Evolutionary conservation across 2,329 filamentous ascomycete genomes (phyloP), one percentile per base, ranked within the genome.

Genomic region (Xylogone sp.): DNA sequence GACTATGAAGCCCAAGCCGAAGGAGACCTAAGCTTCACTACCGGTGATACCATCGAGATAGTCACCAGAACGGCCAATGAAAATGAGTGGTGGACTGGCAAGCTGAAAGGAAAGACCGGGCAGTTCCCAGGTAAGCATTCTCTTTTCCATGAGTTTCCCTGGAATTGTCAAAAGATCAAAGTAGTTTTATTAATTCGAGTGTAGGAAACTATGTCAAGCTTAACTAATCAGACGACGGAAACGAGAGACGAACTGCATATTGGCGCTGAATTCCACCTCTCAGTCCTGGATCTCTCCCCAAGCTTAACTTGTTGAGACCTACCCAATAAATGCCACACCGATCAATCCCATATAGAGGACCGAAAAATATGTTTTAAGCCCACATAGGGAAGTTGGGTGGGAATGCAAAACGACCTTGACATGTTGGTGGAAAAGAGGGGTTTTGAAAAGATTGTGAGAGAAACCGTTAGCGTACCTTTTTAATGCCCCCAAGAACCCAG

Each of bases 1-100:
- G 94, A 97, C 66, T 99, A 96, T 65, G 90, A 96, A 56, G 94
- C 94, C 5, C 92, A 97, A 68, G 92, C 93, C 1, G 91, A 96
- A 57, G 92, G 92, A 2, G 94, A 99, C 67, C 74, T 99, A 56
- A 96, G 89, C 63, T 99, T 99, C 73, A 81, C 80, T 18, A 84
- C 90, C 0, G 92, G 93, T 4, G 94, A 99, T 56, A 74, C 87
- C 3, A 97, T 99, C 63, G 92, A 97, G 69, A 92, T 99, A 60
- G 69, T 94, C 2, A 79, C 78, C 54, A 81, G 89, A 59, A 96
- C 90, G n/a, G 78, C 81, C 56, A 97, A 96, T 63, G 86, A 90
- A 48, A 97, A 99, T 61, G 94, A 99, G 70, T 99, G 94, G 94
- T 99, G 94, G 94, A 86, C 79, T 8, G 94, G 94, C 34, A 88